Percentiles rank a stretch among this genome's conserved stretches.
Evolutionary conservation across 2,329 filamentous ascomycete genomes (phyloP).

Genomic region (Sclerotinia minor): DNA sequence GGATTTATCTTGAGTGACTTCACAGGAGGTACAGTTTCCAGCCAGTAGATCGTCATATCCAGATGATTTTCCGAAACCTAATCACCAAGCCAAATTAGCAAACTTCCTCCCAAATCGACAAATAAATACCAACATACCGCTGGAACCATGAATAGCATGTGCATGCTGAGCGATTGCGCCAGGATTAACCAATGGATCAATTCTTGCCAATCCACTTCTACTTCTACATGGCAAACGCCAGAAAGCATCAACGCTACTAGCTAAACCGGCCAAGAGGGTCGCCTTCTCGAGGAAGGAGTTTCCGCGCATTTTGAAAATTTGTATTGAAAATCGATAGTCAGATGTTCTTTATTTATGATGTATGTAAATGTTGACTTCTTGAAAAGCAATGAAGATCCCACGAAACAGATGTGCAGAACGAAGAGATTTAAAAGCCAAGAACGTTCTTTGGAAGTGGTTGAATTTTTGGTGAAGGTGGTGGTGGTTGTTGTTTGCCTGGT

Average conservation of each 20-base stretch:
- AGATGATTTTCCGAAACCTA: conserved; percentile 65
- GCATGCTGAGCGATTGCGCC: conserved; percentile 62
- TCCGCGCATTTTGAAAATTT: conserved; percentile 18
- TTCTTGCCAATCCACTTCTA: conserved; percentile 65
- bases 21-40: conserved; percentile 66
- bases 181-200: conserved; percentile 73
- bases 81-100: background rate
- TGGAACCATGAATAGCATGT: conserved; percentile 75
- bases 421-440: background rate
- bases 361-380: background rate
- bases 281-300: conserved; percentile 9
- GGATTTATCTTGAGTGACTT: conserved; percentile 60
- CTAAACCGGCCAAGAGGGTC: background rate
- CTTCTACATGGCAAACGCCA: conserved; percentile 88
- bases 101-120: background rate
- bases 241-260: conserved; percentile 60
- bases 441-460: conserved; percentile 15
- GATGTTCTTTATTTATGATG: background rate
- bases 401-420: conserved; percentile 13
- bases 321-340: background rate
- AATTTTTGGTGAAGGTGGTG: background rate
- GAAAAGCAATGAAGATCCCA: conserved; percentile 5
- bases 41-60: conserved; percentile 57
- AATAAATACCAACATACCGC: conserved; percentile 55
- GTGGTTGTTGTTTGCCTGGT: conserved; percentile 1